Percentiles rank a stretch among this genome's conserved stretches.
These are phyloP conservation scores for Aleurites moluccanus DNA, from an alignment of 441 rosid genomes.

Conservation along the genomic window DNA sequence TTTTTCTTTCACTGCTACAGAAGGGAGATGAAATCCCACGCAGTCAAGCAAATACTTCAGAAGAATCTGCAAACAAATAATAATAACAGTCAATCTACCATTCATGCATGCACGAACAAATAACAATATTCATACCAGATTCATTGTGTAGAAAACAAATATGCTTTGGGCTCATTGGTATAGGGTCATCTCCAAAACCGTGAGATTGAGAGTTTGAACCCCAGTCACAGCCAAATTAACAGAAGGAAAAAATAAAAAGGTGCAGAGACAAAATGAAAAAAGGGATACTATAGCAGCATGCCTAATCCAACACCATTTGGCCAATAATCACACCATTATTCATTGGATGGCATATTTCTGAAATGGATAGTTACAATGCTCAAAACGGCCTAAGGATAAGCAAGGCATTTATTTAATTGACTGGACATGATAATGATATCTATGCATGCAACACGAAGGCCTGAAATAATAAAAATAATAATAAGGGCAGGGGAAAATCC, in stretches of 20 bases:
- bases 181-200: too few species aligned
- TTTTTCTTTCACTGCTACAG: conserved; percentile 16
- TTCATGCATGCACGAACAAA: too few species aligned
- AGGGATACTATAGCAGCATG: neutral
- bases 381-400: neutral
- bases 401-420: neutral
- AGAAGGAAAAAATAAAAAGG: too few species aligned
- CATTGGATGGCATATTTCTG: neutral
- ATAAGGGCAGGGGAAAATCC: neutral
- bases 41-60: neutral
- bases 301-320: neutral
- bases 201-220: too few species aligned
- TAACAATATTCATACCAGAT: neutral
- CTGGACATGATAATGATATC: neutral
- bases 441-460: neutral
- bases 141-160: neutral
- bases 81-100: neutral
- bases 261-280: neutral
- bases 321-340: neutral
- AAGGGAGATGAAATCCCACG: conserved; percentile 12
- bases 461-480: neutral
- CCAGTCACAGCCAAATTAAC: too few species aligned
- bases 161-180: too few species aligned
- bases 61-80: conserved; percentile 10
- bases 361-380: neutral